Conservation (phyloP, 345 rosid genomes). For the Sisymbrium altissimum region DNA sequence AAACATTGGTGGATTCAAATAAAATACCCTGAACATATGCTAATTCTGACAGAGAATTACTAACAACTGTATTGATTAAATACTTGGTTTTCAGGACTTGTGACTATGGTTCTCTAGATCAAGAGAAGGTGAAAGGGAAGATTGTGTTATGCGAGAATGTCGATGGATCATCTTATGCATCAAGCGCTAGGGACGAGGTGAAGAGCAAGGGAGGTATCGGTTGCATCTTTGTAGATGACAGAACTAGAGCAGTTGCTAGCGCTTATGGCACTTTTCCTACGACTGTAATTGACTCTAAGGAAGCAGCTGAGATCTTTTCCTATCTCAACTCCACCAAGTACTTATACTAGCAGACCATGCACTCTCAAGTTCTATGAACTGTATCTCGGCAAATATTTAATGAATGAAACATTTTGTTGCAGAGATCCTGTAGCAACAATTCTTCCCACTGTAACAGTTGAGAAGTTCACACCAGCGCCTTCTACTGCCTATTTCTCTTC, state of each 20-base stretch:
- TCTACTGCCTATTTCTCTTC: conserved; percentile 64
- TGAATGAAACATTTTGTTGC: neutral
- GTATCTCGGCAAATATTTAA: neutral
- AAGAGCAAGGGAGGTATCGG: conserved; percentile 58
- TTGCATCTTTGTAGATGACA: conserved; percentile 47
- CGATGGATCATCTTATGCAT: conserved; percentile 16
- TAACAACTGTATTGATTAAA: neutral
- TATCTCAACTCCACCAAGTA: conserved; percentile 77
- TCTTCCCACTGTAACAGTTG: conserved; percentile 45
- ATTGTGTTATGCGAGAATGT: conserved; percentile 60
- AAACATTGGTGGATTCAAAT: neutral
- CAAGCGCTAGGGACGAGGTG: conserved; percentile 38
- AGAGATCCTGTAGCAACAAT: conserved; percentile 76
- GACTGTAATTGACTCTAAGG: conserved; percentile 49
- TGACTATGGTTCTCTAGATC: conserved; percentile 40
- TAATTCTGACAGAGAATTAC: neutral
- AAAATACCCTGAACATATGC: neutral
- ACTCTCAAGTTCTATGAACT: neutral
- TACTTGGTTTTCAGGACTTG: conserved; percentile 47
- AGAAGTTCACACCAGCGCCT: conserved; percentile 67
- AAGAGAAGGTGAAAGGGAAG: conserved; percentile 50
- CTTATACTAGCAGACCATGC: neutral
- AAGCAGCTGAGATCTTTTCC: conserved; percentile 43
- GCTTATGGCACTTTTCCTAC: conserved; percentile 46
- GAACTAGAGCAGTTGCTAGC: conserved; percentile 42